Conservation (phyloP, 345 rosid species). For the Euclidium syriacum region DNA sequence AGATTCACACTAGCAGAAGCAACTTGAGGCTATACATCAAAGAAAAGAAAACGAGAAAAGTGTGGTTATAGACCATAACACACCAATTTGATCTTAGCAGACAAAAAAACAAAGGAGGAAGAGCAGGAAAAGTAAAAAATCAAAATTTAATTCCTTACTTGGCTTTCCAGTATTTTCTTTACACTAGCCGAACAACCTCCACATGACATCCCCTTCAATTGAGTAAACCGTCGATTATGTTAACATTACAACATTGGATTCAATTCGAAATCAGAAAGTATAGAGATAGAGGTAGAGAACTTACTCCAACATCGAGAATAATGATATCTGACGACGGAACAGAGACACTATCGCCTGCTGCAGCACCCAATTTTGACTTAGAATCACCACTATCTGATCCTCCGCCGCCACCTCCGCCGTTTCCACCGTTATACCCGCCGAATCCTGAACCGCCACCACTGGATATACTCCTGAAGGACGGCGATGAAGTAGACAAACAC, state of each 20-base stretch:
- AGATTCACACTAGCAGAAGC: conserved; percentile 86
- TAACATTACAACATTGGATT: not conserved
- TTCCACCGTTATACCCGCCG: conserved; percentile 37
- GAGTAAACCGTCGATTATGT: not conserved
- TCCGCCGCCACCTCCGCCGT: conserved; percentile 45
- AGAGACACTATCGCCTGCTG: conserved; percentile 41
- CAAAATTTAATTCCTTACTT: conserved; percentile 44
- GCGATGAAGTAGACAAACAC: conserved; percentile 47
- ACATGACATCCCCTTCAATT: conserved; percentile 83
- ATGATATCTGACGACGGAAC: conserved; percentile 59
- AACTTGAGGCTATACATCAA: conserved; percentile 71
- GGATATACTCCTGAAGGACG: conserved; percentile 42
- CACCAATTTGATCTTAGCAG: not conserved
- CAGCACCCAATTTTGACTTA: conserved; percentile 43
- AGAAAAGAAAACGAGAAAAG: not conserved
- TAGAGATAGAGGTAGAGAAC: conserved; percentile 21
- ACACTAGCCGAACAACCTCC: conserved; percentile 99
- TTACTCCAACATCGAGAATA: conserved; percentile 87
- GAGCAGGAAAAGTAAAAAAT: not conserved
- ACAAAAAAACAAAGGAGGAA: too few relatives aligned
- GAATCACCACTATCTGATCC: conserved; percentile 57
- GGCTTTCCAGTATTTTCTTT: conserved; percentile 85
- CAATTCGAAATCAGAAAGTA: not conserved
- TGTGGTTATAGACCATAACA: not conserved
- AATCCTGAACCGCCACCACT: conserved; percentile 37